Conservation (phyloP, 441 rosid species). For the Euphorbia celastroides region DNA sequence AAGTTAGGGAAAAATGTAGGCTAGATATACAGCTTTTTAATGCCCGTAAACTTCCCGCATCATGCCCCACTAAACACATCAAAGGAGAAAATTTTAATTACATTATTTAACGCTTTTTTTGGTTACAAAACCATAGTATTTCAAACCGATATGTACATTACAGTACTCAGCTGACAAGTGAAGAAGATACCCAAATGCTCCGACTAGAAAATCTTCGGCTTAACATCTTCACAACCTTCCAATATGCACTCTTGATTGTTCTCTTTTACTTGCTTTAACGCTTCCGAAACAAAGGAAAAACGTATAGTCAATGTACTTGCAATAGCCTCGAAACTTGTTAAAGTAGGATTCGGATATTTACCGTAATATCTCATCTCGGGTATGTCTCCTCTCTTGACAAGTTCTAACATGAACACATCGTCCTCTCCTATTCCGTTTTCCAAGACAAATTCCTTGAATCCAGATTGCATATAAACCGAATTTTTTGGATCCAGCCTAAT, state of each 20-base stretch:
- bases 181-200: neutral
- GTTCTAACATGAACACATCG: slow-evolving; percentile 10
- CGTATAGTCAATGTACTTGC: neutral
- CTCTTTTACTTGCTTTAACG: neutral
- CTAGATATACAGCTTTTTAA: too few species aligned
- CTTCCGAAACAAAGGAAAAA: slow-evolving; percentile 5
- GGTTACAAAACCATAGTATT: too few species aligned
- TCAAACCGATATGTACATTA: neutral
- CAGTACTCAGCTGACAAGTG: neutral
- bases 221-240: neutral
- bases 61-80: too few species aligned
- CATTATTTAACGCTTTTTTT: too few species aligned
- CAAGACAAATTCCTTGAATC: neutral
- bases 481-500: neutral
- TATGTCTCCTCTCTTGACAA: neutral
- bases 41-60: too few species aligned
- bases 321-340: neutral
- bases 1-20: too few species aligned
- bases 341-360: neutral
- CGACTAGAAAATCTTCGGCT: neutral
- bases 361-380: slow-evolving; percentile 1
- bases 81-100: too few species aligned
- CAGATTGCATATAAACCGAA: neutral
- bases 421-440: slow-evolving; percentile 3
- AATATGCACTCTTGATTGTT: neutral